phyloP scores from a whole-genome alignment of 352 stramenopile species.

The Elongisporangium prolatum region DNA sequence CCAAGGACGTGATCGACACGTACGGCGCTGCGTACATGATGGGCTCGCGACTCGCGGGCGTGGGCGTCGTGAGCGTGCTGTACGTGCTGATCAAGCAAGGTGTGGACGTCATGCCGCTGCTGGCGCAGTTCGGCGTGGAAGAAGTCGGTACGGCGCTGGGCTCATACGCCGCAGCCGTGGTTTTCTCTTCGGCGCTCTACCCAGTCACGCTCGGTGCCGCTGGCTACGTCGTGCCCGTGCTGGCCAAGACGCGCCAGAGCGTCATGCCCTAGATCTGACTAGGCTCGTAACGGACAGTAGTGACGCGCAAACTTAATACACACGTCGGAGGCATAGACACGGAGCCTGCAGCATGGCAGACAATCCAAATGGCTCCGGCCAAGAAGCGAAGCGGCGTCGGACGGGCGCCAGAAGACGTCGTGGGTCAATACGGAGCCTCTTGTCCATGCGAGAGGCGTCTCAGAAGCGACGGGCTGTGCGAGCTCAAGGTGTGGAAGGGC shows the following conservation, averaged over 20 bases:
- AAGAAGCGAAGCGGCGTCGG: slow-evolving; percentile 28
- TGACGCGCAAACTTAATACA: neutral
- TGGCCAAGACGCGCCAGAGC: slow-evolving; percentile 52
- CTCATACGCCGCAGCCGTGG: slow-evolving; percentile 72
- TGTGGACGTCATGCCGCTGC: slow-evolving; percentile 75
- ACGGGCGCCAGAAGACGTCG: slow-evolving; percentile 8
- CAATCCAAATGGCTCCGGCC: slow-evolving; percentile 29
- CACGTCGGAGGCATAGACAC: neutral
- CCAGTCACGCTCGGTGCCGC: slow-evolving; percentile 72
- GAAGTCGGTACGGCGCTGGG: slow-evolving; percentile 66
- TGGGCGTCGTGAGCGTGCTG: slow-evolving; percentile 64
- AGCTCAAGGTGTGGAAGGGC: slow-evolving; percentile 48
- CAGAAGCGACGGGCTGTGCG: slow-evolving; percentile 35
- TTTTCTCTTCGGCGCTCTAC: slow-evolving; percentile 77
- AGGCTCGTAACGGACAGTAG: neutral
- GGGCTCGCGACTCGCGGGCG: slow-evolving; percentile 72
- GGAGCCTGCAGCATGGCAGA: neutral
- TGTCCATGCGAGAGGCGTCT: slow-evolving; percentile 26
- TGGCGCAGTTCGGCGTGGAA: slow-evolving; percentile 65
- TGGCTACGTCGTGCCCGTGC: slow-evolving; percentile 65
- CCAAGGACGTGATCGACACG: slow-evolving; percentile 75
- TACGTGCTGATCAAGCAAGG: slow-evolving; percentile 80
- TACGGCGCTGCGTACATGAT: slow-evolving; percentile 89
- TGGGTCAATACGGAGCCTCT: neutral
- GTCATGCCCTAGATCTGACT: slow-evolving; percentile 30